phyloP scores from a whole-genome alignment of 2,329 filamentous ascomycete species.

The Trichoderma pleuroti region DNA sequence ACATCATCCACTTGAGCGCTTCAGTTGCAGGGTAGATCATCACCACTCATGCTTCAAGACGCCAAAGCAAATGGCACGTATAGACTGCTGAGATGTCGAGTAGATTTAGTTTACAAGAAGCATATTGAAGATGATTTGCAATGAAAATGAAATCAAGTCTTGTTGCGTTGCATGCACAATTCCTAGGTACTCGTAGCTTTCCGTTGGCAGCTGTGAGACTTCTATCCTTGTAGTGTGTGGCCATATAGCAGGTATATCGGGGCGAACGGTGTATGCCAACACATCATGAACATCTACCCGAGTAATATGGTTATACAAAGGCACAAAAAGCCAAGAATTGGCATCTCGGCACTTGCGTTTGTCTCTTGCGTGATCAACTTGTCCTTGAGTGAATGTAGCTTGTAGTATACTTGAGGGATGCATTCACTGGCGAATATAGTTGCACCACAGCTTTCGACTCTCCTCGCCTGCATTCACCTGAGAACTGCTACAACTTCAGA shows the following conservation, averaged over 20 bases:
- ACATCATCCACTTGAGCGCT: not conserved
- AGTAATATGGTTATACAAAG: not conserved
- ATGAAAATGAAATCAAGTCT: not conserved
- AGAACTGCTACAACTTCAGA: not conserved
- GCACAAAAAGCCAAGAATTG: not conserved
- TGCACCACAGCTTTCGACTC: too few relatives aligned
- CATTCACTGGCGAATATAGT: not conserved
- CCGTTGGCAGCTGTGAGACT: not conserved
- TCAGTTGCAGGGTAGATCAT: not conserved
- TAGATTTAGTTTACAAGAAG: not conserved
- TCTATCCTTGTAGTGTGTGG: not conserved
- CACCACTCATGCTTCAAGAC: not conserved
- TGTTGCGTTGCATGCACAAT: not conserved
- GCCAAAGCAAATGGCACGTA: not conserved
- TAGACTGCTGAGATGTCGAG: not conserved
- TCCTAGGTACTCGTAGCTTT: not conserved
- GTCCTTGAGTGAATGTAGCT: not conserved
- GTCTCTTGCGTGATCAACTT: not conserved
- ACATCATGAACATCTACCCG: not conserved
- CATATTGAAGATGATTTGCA: not conserved
- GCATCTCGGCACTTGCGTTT: not conserved
- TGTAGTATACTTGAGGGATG: too few relatives aligned
- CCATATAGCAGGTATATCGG: not conserved
- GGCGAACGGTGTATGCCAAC: not conserved
- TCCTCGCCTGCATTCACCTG: not conserved